Base-by-base conservation (phyloP, 2,329 filamentous ascomycete genomes). In the Pseudocercospora fuligena region DNA sequence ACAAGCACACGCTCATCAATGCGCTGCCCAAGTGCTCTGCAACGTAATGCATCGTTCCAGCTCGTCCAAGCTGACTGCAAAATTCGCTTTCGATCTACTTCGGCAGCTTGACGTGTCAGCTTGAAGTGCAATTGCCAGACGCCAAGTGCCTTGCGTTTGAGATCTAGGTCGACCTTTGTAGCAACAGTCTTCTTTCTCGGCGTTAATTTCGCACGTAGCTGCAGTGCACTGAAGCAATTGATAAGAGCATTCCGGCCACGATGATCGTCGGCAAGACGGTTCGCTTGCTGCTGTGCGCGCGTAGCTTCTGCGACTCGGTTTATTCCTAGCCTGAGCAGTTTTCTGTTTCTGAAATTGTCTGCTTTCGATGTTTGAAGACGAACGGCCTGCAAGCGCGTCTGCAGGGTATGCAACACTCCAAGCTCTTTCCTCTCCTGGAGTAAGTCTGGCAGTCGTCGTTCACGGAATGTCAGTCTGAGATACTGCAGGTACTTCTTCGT, bases 1-100 rank as follows among this genome's bases (percentile, higher is more conserved):
- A 85, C 77, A 49, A 86, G 78, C 47, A 89, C 70, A 3, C 88
- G 83, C 68, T 86, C 83, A 68, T 89, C 82, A 57, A 89, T 85
- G 14, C 82, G 83, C 21, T 82, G 78, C 58, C 77, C 78, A 1
- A 90, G 76, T 16, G 83, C 82, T 70, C 84, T 80, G 67, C 82
- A 84, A 19, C 88, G 86, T 16, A 89, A 80, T 16, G 80, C 79
- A 71, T 90, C 86, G 69, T 89, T 90, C 89, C 88, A 90, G 11
- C 80, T 79, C 1, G 83, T 88, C 80, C 86, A 88, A 3, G 85
- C 81, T 73, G 87, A 87, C 59, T 83, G 83, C 59, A 88, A 73
- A 29, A 89, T 75, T 54, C 87, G 84, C 69, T 80, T 75, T 11
- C 79, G 82, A 73, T 89, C 82, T 33, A 86, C 78, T 59, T 81